Base-by-base conservation (phyloP, 2,329 filamentous ascomycete species). In the Aspergillus ruber region DNA sequence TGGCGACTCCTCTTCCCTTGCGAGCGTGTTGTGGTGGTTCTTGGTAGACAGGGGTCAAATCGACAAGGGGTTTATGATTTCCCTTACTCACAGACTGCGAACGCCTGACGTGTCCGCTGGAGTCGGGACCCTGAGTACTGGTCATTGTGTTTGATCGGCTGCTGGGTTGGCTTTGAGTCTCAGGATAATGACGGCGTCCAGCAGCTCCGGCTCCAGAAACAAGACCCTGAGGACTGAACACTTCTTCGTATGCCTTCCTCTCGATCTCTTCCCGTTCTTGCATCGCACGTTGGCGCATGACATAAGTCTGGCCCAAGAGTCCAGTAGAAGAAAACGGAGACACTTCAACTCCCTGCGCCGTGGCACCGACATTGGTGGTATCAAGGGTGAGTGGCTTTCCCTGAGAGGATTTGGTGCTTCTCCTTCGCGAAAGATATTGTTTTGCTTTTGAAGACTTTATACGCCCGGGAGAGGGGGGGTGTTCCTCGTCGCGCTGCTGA, bases 21-120 rank as follows among this genome's bases (percentile, higher is more conserved):
- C 60, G 58, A 4, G 48, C 51, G 49, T 69, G 63, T 35, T 67
- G 64, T 2, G 83, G 83, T 6, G 83, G 76, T 51, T 86, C 83
- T 43, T 77, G 74, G 59, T 84, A 85, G 43, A 75, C 73, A 0
- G 82, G 81, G 0, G 82, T 83, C 36, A 89, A 74, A 58, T 87
- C 85, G 25, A 90, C 68, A 5, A 90, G 74, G 1, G 86, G 85
- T 51, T 81, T 82, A 2, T 75, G 74, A 15, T 66, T 61, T 5
- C 58, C 63, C 20, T 66, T 61, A 5, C 58, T 63, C 44, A 65
- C 55, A 2, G 78, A 79, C n/a, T 64, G 66, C n/a, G 71, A 71
- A 43, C 75, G 71, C 36, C 67, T 65, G 4, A 76, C 66, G 35
- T 64, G 60, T 20, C 59, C 58, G 18, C 44, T 46, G 6, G 42